These are phyloP conservation scores for Boletus vinaceobasis DNA, from an alignment of 768 basidiomycete species.

Conservation along the genomic window DNA sequence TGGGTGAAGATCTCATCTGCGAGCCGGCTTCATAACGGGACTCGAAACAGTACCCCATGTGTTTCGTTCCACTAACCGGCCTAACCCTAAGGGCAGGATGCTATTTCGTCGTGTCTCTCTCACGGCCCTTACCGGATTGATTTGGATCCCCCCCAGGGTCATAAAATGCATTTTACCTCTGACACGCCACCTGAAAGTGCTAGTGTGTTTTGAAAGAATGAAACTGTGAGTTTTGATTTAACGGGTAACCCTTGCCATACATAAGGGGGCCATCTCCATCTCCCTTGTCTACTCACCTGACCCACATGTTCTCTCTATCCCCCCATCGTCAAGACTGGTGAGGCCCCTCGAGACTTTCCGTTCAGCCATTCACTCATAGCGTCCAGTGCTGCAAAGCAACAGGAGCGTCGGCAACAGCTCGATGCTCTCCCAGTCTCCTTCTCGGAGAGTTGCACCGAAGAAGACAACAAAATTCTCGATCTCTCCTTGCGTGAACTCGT, in stretches of 20 bases:
- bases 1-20: not conserved
- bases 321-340: conserved; percentile 30
- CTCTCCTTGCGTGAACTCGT: conserved; percentile 38
- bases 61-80: not conserved
- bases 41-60: not conserved
- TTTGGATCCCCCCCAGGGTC: not conserved
- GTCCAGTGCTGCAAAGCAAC: conserved; percentile 34
- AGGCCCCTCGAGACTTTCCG: conserved; percentile 1
- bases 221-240: not conserved
- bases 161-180: not conserved
- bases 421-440: conserved; percentile 30
- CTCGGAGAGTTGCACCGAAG: conserved; percentile 29
- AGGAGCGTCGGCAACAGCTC: conserved; percentile 29
- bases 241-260: not conserved
- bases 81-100: not conserved
- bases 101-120: conserved; percentile 4
- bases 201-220: not conserved
- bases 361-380: not conserved
- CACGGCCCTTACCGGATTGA: not conserved
- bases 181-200: not conserved
- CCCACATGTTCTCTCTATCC: conserved; percentile 26
- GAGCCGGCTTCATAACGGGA: not conserved
- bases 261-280: conserved; percentile 1
- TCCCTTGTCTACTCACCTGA: not conserved
- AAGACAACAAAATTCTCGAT: conserved; percentile 35